Base-by-base conservation (phyloP, 129 eudicot species). In the Flaveria sonorensis region DNA sequence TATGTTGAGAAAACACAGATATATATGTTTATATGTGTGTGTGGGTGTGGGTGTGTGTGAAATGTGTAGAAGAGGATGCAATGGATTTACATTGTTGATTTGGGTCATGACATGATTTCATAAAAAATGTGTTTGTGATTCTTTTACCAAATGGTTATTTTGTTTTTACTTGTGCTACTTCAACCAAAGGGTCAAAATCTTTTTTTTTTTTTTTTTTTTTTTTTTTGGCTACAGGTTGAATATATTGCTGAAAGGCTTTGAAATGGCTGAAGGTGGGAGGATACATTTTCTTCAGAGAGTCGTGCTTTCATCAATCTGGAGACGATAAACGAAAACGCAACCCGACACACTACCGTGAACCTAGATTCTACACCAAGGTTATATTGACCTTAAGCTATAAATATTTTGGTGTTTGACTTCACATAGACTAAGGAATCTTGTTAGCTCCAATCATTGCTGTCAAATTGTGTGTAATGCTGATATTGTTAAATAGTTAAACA, bases 261-360 rank as follows among this genome's bases (percentile, higher is more conserved):
- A 91, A 83, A 77, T 95, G 97, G 99, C 73, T 95, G 82, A 95
- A 91, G 85, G 94, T 88, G 70, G 99, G 99, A 16, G 99, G 99
- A 55, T 79, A 62, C 75, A 91, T 95, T 70, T 91, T 91, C 81
- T 95, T 95, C 75, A 83, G 94, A 65, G 99, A 95, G 68, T 89
- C 96, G 50, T 91, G 99, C 83, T 94, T 92, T 81, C 96, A 87
- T 77, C 96, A 87, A 79, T 94, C 96, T 30, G 99, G 96, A 71
- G 97, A 91, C 81, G 85, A 87, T 84, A 94, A 87, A 81, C 80
- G 93, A 64, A 82, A 85, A 70, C 81, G 71, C 79, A 91, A 95
- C 81, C 99, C 97, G 3, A 85, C 96, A 61, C 96, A 91, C 84
- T 91, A 88, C 72, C 93, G 97, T 4, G 94, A 91, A 28, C 99